Base-by-base conservation (phyloP, 139 green algal species). In the Trebouxia sp. region DNA sequence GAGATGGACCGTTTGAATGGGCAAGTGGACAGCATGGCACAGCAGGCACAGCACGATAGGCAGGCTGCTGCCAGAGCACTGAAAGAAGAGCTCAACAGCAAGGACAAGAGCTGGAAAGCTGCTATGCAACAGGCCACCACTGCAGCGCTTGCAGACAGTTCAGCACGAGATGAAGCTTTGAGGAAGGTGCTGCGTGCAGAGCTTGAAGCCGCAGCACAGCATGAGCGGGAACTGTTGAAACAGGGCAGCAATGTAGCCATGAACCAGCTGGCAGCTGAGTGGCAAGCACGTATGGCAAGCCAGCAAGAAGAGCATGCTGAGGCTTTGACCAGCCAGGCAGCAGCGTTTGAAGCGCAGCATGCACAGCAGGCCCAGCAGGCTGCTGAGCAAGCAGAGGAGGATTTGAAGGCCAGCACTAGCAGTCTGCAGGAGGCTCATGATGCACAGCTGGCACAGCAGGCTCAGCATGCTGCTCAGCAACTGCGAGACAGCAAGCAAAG, bases 251-350 rank as follows among this genome's bases (percentile, higher is more conserved):
- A 6, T 72, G 39, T 22, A 77, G 42, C 41, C 32, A 77, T 77
- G 39, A 53, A 10, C 39, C 41, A 77, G 67, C 67, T 55, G 24
- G 41, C 26, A 55, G 67, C 67, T 39, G 41, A 38, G 20, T 39
- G n/a, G 41, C 41, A 77, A 15, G 39, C 42, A 32, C 39, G 39
- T 11, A 55, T 53, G 42, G 41, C 39, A 56, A 17, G 28, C 24
- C 22, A 55, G 67, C 42, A 22, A 37, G 41, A n/a, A 43, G 41
- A 42, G 67, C 42, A 77, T 77, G 41, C 41, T 50, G 35, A 42
- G 5, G 77, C 80, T 35, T 38, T 86, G 78, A 39, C 83, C 24
- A 53, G 79, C 32, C 55, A 82, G 83, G 30, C 80, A 4, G 37
- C 78, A 79, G 78, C 41, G 32, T 67, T 76, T 41, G 35, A 82